A percentile compares a stretch with the other conserved stretches of the same genome.
Conservation (phyloP, 257 asterid species). For the Apocynum venetum region DNA sequence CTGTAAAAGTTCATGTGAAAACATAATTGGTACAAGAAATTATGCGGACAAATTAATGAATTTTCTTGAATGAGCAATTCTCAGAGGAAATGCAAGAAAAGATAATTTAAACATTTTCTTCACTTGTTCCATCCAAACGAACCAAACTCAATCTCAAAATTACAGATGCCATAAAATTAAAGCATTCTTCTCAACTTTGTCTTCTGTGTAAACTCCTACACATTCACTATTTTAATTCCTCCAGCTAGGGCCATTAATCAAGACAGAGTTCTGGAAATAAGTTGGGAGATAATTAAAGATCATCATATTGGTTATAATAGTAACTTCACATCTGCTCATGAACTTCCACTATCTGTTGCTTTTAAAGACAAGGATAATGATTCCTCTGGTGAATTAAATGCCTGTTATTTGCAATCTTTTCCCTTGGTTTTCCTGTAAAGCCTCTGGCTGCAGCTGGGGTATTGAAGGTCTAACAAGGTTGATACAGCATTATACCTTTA, state of each 20-base stretch:
- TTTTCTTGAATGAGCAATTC: background rate
- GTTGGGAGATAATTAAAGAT: background rate
- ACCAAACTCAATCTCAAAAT: background rate
- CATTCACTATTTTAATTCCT: background rate
- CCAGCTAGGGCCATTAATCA: background rate
- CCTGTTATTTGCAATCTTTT: background rate
- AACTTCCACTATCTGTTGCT: background rate
- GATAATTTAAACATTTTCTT: background rate
- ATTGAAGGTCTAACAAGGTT: background rate
- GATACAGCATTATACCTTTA: constrained; percentile 46
- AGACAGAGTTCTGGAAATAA: background rate
- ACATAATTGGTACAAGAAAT: background rate
- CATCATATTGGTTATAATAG: background rate
- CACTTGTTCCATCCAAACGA: background rate
- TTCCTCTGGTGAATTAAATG: too few species aligned
- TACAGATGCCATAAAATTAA: background rate
- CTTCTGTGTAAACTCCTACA: background rate
- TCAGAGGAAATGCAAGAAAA: background rate
- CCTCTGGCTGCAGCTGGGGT: background rate
- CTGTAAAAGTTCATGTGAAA: constrained; percentile 33
- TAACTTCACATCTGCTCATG: background rate
- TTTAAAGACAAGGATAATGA: background rate
- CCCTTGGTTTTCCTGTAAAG: background rate
- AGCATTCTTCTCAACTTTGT: background rate
- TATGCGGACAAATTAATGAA: background rate